Base-by-base conservation (phyloP, 768 basidiomycete species). In the Polyporus arcularius region DNA sequence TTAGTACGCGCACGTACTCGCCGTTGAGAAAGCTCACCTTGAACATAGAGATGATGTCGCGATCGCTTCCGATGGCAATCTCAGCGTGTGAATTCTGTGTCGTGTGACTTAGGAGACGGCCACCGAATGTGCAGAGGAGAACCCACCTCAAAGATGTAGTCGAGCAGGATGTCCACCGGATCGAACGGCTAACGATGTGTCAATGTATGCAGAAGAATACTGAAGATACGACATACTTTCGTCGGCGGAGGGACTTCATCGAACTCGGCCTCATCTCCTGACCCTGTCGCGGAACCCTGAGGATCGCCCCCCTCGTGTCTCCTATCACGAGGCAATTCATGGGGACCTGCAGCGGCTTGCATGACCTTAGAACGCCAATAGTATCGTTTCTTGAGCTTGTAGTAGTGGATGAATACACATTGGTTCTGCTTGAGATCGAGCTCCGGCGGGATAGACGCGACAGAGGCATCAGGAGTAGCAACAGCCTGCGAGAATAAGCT, bases 381-480 rank as follows among this genome's bases (percentile, higher is more conserved):
- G 10, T 38, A 30, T 2, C 65, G 49, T 16, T 40, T 49, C 55
- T 63, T 62, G 47, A 57, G 18, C 55, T 63, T 62, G 61, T 57
- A 65, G 58, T 60, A 65, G 52, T 63, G 55, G 26, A 65, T 12
- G 55, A 65, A 65, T 4, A 62, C 35, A 39, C 61, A 62, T 30
- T 65, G 65, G 41, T 65, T 48, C 0, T 16, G n/a, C 42, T 53
- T 16, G 8, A 38, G 3, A n/a, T n/a, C n/a, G n/a, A n/a, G n/a
- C n/a, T n/a, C n/a, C 38, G 39, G 9, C n/a, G 39, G 18, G 38
- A 21, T 3, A 31, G 38, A n/a, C 50, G 32, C 21, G 50, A 31
- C 15, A 18, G 32, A 35, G n/a, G n/a, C n/a, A n/a, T n/a, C n/a
- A n/a, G n/a, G n/a, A n/a, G n/a, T n/a, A n/a, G n/a, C n/a, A n/a